These are phyloP conservation scores for Borovskyia barvae DNA, from an alignment of 208 protist genomes.

Conservation along the genomic window DNA sequence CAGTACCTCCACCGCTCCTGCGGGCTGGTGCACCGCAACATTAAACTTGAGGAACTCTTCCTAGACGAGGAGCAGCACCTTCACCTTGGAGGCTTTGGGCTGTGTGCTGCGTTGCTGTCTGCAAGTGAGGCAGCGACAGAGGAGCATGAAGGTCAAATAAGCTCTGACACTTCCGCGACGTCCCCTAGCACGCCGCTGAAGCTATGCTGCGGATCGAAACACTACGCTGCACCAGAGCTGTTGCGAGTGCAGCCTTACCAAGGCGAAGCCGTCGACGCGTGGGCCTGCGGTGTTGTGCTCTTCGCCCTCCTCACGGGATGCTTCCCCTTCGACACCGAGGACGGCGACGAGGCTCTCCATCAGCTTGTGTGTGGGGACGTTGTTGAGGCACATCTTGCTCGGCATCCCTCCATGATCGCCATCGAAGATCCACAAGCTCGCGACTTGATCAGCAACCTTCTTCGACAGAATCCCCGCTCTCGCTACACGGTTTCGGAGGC, in stretches of 20 bases:
- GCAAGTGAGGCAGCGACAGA: background rate
- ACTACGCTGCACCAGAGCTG: slow-evolving; percentile 93
- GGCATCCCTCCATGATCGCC: slow-evolving; percentile 38
- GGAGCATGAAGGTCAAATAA: background rate
- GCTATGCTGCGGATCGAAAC: slow-evolving; percentile 81
- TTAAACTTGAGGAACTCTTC: slow-evolving; percentile 77
- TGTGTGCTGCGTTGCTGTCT: slow-evolving; percentile 47
- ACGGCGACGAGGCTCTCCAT: slow-evolving; percentile 49
- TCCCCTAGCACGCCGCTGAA: slow-evolving; percentile 26
- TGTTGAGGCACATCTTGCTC: slow-evolving; percentile 41
- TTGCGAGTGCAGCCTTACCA: slow-evolving; percentile 84
- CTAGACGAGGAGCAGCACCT: slow-evolving; percentile 42
- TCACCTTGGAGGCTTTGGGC: slow-evolving; percentile 53
- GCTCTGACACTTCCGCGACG: background rate
- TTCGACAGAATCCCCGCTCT: slow-evolving; percentile 38
- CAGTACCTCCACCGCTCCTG: slow-evolving; percentile 51
- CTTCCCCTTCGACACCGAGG: slow-evolving; percentile 83
- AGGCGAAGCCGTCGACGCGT: slow-evolving; percentile 93
- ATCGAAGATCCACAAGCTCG: slow-evolving; percentile 51
- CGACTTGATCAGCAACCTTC: slow-evolving; percentile 66
- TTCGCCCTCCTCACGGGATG: slow-evolving; percentile 91
- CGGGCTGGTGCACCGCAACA: slow-evolving; percentile 69
- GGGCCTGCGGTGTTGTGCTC: slow-evolving; percentile 93
- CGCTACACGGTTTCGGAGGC: slow-evolving; percentile 59
- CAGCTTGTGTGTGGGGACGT: slow-evolving; percentile 30